Conservation (phyloP, 108 stramenopile species). For the Hondaea fermentalgiana region DNA sequence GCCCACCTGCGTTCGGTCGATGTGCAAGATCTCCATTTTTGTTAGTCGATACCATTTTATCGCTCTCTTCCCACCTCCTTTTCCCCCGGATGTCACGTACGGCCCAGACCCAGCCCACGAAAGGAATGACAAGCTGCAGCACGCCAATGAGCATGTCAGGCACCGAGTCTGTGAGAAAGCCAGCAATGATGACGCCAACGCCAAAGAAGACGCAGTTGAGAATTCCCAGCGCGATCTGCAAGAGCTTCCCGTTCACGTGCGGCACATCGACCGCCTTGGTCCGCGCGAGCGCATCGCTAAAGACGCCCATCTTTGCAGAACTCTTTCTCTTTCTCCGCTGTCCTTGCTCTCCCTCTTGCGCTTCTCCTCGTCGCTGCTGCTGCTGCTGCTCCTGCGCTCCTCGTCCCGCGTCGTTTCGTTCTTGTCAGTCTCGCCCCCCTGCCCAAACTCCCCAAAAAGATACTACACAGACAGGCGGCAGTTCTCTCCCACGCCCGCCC, state of each 20-base stretch:
- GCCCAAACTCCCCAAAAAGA: no score
- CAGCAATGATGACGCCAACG: neutral
- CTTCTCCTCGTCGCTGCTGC: neutral
- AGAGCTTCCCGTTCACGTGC: neutral
- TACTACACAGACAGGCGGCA: no score
- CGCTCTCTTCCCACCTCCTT: neutral
- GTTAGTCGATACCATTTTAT: neutral
- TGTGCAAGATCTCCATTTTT: neutral
- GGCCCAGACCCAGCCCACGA: constrained; percentile 13
- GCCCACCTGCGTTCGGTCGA: neutral
- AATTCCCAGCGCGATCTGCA: constrained; percentile 2
- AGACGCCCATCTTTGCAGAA: neutral
- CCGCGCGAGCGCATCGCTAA: neutral
- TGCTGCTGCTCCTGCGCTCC: neutral
- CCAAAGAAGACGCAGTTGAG: constrained; percentile 13
- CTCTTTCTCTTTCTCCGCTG: no score
- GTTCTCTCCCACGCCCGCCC: no score
- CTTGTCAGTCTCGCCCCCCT: no score
- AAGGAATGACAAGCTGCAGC: neutral
- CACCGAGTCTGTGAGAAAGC: neutral
- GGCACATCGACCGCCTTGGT: neutral
- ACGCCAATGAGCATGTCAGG: neutral
- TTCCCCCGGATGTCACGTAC: neutral
- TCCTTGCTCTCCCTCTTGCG: neutral
- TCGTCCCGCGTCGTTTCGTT: no score